Base-by-base conservation (phyloP, 495 filamentous ascomycete species). In the Xylaria telfairii region DNA sequence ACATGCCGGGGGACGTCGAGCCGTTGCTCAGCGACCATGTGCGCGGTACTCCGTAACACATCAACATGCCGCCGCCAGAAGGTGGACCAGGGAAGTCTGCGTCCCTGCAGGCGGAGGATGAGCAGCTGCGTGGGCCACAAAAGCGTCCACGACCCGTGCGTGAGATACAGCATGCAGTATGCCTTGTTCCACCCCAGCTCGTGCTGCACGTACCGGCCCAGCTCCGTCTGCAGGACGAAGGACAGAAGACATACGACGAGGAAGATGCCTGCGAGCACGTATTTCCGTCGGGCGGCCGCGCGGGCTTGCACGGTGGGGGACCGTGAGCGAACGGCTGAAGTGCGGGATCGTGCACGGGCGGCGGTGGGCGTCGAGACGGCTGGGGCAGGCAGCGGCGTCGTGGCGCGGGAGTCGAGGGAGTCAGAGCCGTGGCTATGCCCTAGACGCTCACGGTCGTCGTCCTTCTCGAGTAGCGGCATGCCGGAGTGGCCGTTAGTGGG, bases 91-190 rank as follows among this genome's bases (percentile, higher is more conserved):
- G 93, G 90, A 63, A 92, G 81, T 2, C 37, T 51, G 26, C 68
- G 68, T 67, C 87, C 86, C 70, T 92, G 90, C 26, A 93, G 49
- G 53, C 94, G 89, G 34, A 98, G 85, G 63, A 97, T 88, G 24
- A 93, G 81, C 59, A 98, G 88, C 79, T 97, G 94, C 15, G 87
- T 76, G 0, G 94, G 94, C 92, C 92, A 99, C 15, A 99, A 88
- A 19, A 99, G 73, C 8, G 86, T 81, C 96, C 96, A 99, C 4
- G 94, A 97, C 34, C 94, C 91, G 83, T 99, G 96, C 1, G 95
- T 99, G 57, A 99, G 82, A 79, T 96, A 99, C 87, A 99, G 86
- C 96, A 99, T 99, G 84, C 92, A 94, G 84, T 98, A 99, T 30
- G 95, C 91, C 82, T 99, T 98, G 78, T 95, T 89, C 96, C 96